Conservation (phyloP, 2,329 filamentous ascomycete species). For the Trichophyton schoenleinii region DNA sequence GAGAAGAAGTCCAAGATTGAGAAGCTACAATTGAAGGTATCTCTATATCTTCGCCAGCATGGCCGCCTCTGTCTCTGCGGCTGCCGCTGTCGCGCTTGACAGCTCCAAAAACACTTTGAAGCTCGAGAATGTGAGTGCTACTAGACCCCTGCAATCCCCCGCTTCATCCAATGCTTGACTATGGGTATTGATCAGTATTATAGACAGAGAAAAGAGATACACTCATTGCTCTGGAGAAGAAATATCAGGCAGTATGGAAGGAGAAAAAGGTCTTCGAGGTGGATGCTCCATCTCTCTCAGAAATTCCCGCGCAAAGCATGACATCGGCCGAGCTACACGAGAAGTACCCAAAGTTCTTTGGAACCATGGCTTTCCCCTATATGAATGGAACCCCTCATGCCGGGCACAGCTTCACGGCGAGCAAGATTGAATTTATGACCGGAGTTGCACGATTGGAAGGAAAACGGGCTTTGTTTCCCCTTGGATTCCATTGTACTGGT, state of each 20-base stretch:
- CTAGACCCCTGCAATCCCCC: slow-evolving; percentile 11
- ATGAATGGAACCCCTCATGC: slow-evolving; percentile 85
- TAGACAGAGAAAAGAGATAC: slow-evolving; percentile 79
- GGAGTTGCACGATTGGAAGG: slow-evolving; percentile 85
- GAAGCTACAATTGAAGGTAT: slow-evolving; percentile 1
- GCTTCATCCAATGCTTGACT: slow-evolving; percentile 6
- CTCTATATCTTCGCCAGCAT: background rate
- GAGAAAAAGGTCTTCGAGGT: slow-evolving; percentile 67
- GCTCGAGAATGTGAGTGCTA: slow-evolving; percentile 44
- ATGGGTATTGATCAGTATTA: slow-evolving; percentile 10
- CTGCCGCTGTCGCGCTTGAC: slow-evolving; percentile 44
- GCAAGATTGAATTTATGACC: slow-evolving; percentile 83
- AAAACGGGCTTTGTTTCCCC: slow-evolving; percentile 73
- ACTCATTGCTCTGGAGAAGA: slow-evolving; percentile 73
- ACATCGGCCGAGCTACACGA: slow-evolving; percentile 61
- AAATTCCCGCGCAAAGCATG: slow-evolving; percentile 64
- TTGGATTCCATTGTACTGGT: slow-evolving; percentile 91
- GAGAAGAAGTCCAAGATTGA: background rate
- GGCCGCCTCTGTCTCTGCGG: slow-evolving; percentile 32
- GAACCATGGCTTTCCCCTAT: slow-evolving; percentile 63
- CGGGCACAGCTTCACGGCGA: slow-evolving; percentile 82
- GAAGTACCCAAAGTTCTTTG: slow-evolving; percentile 84
- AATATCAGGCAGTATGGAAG: slow-evolving; percentile 80
- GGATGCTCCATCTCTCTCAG: slow-evolving; percentile 65
- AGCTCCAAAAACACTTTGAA: slow-evolving; percentile 50